Conservation (phyloP, 768 basidiomycete species). For the Termitomyces sp. region DNA sequence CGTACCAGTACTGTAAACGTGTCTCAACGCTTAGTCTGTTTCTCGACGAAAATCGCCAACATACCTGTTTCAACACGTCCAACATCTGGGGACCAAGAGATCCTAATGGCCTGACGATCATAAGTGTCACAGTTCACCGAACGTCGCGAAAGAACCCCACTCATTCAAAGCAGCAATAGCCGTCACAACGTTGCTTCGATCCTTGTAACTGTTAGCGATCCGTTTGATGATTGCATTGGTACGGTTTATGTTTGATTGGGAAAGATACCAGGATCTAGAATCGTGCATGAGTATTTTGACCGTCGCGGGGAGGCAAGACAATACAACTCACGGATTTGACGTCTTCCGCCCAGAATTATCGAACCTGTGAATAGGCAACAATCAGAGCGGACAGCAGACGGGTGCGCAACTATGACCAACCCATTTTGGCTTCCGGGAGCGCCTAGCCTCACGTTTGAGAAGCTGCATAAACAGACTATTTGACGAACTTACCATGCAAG, state of each 20-base stretch:
- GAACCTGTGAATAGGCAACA: conserved; percentile 38
- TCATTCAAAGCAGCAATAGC: conserved; percentile 77
- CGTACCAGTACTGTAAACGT: conserved; percentile 55
- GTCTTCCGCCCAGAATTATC: conserved; percentile 76
- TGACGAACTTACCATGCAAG: conserved; percentile 42
- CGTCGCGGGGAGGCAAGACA: not conserved
- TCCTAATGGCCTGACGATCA: conserved; percentile 59
- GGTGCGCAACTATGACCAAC: conserved; percentile 28
- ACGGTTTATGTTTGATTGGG: conserved; percentile 59
- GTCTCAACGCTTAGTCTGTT: conserved; percentile 1
- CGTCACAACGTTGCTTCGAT: conserved; percentile 49
- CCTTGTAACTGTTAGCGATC: conserved; percentile 55
- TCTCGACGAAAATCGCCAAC: not conserved
- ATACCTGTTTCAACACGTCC: conserved; percentile 36
- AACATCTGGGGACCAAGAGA: conserved; percentile 50
- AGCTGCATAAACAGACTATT: not conserved
- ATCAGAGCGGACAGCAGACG: not conserved
- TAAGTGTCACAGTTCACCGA: not conserved
- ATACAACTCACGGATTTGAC: conserved; percentile 40
- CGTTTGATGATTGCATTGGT: conserved; percentile 61
- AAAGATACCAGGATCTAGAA: conserved; percentile 57
- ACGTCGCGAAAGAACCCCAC: conserved; percentile 28
- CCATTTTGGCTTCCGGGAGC: conserved; percentile 85
- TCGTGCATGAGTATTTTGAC: conserved; percentile 2
- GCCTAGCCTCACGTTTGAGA: conserved; percentile 23